Evolutionary conservation across 352 stramenopile genomes (phyloP).

Genomic region (Phytophthora crassamura): DNA sequence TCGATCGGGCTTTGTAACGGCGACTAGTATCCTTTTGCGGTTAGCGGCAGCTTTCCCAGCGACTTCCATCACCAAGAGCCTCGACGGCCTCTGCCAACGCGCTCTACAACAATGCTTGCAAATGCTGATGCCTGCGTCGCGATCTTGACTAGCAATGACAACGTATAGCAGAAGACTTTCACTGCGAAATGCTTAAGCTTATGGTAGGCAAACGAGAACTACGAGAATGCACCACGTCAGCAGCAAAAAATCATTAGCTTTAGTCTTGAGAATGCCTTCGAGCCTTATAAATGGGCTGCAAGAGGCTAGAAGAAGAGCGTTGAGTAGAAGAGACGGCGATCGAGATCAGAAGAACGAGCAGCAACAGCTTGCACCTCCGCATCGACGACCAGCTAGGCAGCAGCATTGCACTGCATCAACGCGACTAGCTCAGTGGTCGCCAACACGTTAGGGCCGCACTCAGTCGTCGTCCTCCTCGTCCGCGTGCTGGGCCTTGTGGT

Average conservation of each 20-base stretch:
- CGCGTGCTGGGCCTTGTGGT: slow-evolving; percentile 36
- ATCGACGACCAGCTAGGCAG: slow-evolving; percentile 14
- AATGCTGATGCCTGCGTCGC: neutral
- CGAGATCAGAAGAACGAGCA: slow-evolving; percentile 11
- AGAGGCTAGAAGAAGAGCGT: neutral
- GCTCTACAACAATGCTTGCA: neutral
- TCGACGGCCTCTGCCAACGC: neutral
- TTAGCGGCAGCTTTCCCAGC: neutral
- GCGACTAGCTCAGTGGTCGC: slow-evolving; percentile 12
- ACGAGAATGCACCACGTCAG: neutral
- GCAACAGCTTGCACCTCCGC: neutral
- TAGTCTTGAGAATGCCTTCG: neutral
- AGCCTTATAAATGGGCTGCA: neutral
- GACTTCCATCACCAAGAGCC: neutral
- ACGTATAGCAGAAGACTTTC: too few species aligned
- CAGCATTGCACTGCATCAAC: slow-evolving; percentile 16
- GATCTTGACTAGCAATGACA: slow-evolving; percentile 9
- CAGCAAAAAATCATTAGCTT: slow-evolving; percentile 8
- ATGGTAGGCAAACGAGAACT: neutral
- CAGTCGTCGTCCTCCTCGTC: slow-evolving; percentile 28
- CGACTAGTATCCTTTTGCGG: neutral
- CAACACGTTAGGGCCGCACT: neutral
- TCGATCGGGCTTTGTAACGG: neutral
- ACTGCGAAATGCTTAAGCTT: too few species aligned
- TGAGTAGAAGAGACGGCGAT: neutral